Evolutionary conservation across 2,329 filamentous ascomycete species (phyloP), one percentile per base, ranked within the genome.

Genomic region (Colletotrichum euphorbiae): DNA sequence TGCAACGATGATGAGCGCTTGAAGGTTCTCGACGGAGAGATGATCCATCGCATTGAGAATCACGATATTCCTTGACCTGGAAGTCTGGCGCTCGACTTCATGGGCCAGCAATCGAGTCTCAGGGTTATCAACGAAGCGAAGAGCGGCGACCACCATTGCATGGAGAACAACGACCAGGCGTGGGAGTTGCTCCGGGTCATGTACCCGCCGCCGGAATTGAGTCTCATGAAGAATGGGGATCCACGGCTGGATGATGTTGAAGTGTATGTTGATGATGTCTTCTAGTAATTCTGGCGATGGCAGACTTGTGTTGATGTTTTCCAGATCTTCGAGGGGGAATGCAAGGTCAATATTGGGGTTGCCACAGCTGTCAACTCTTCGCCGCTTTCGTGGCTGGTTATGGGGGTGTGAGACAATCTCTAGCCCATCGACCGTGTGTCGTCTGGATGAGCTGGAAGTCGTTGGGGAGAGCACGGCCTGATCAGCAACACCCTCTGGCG

Each of bases 201-300:
- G 61, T 1, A 80, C 58, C 2, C 74, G 72, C n/a, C 65, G 62
- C 0, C 75, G 71, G 43, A 79, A 78, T 2, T 72, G 65, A 0
- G 71, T 73, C 56, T 77, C 73, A 58, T 80, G 78, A 6, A 81
- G 59, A 13, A 81, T 79, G 1, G 78, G 79, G 7, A 80, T 80
- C 77, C 79, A 82, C 8, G 80, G 80, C 43, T 82, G 80, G 5
- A 81, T 75, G n/a, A 74, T 61, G 6, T 72, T 70, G 64, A 82
- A 81, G 64, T 81, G 79, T 6, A 56, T 62, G 21, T 74, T 71
- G 13, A 75, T 65, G 2, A 73, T 24, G 8, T 72, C 66, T 15
- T 73, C 73, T 7, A 75, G 56, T 2, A 70, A 36, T 3, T 60
- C 67, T 1, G 51, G 62, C 1, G 68, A 56, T 4, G 72, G 72